Percentiles rank a stretch among this genome's conserved stretches.
These are phyloP conservation scores for Lignosus rhinocerotis DNA, from an alignment of 1,284 basidiomycete species.

Conservation along the genomic window DNA sequence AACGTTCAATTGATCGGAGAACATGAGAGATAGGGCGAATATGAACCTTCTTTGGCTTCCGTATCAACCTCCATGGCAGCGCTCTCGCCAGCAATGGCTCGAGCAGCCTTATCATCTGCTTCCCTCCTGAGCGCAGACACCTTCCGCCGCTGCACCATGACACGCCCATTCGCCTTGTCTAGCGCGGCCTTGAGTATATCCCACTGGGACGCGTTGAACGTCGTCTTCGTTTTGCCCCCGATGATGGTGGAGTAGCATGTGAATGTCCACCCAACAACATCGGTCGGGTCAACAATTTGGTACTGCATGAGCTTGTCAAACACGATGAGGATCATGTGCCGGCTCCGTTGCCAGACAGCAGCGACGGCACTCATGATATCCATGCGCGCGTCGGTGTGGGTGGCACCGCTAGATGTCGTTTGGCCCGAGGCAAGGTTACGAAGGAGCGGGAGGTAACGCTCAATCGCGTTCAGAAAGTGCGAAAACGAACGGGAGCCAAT, in stretches of 20 bases:
- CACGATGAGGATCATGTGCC: conserved; percentile 87
- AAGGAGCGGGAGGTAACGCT: conserved; percentile 91
- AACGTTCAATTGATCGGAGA: background rate
- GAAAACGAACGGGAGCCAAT: conserved; percentile 97
- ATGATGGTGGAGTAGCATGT: conserved; percentile 39
- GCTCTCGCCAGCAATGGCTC: conserved; percentile 60
- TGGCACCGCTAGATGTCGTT: conserved; percentile 39
- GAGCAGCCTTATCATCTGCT: conserved; percentile 82
- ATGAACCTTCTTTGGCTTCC: conserved; percentile 56
- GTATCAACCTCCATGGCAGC: conserved; percentile 69
- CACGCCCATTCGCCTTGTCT: conserved; percentile 88
- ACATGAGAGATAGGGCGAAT: background rate
- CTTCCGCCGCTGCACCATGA: conserved; percentile 73
- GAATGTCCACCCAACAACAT: conserved; percentile 90
- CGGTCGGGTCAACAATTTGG: conserved; percentile 92
- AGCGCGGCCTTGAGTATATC: conserved; percentile 78
- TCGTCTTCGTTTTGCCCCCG: conserved; percentile 36
- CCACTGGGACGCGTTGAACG: conserved; percentile 74
- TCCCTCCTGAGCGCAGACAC: conserved; percentile 78
- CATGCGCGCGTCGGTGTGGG: conserved; percentile 60
- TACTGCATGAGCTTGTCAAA: conserved; percentile 99
- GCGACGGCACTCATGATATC: conserved; percentile 74
- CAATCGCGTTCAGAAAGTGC: conserved; percentile 96
- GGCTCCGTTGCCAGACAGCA: conserved; percentile 79
- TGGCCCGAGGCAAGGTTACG: conserved; percentile 63